Evolutionary conservation across 129 eudicot genomes (phyloP), one percentile per base, ranked within the genome.

Genomic region (Helichrysum umbraculigerum): DNA sequence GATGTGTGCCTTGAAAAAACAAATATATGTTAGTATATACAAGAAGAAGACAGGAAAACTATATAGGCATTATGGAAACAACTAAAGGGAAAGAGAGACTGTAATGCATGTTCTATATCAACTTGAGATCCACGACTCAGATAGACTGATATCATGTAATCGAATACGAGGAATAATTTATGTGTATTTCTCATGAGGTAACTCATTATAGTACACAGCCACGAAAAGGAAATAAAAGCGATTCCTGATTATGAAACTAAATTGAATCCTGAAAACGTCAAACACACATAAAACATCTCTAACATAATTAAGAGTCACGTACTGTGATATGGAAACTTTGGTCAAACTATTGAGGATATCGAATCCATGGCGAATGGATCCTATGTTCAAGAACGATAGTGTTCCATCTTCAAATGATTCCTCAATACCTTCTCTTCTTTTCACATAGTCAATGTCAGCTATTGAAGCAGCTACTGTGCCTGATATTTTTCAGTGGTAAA

Each of bases 401-500:
- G 93, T 93, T 35, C 98, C 98, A 81, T 93, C 97, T 89, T 93
- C 98, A 32, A 93, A 90, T 52, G 72, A 77, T 63, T 93, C 98
- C 84, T 93, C 97, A 67, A 86, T 65, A 8, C 93, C 93, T 29
- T 90, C 93, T 83, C 98, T 93, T 82, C 96, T 87, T 80, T 83
- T 90, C 79, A 87, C 91, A 79, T 81, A 90, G 83, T 93, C 98
- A 42, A 93, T 82, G 76, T 93, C 98, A 68, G 98, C 97, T 74
- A 90, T 93, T 28, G 98, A 88, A 74, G 97, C 96, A 70, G 96
- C 96, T 68, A 93, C 97, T 25, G 98, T 93, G 78, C 98, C 98
- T 93, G 82, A 7, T 76, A 80, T 2, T 33, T n/a, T 60, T 71
- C 35, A 37, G 30, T 32, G n/a, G 68, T 64, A 28, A 66, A 79